These are phyloP conservation scores for Xylaria hypoxylon DNA, from an alignment of 2,329 filamentous ascomycete species.

Conservation along the genomic window DNA sequence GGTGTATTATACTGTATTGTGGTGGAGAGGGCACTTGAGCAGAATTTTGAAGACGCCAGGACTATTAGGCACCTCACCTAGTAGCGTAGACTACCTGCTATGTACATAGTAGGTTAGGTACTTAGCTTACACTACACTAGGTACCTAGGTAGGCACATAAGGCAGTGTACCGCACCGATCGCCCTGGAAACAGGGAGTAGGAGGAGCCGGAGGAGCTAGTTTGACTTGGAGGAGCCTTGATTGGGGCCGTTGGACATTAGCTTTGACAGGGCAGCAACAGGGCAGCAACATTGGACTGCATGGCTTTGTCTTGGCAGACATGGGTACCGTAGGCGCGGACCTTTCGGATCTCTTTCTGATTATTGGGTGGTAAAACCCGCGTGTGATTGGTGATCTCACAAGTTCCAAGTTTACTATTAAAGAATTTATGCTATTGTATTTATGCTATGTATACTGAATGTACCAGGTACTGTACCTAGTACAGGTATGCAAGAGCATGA, in stretches of 20 bases:
- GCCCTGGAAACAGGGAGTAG: slow-evolving; percentile 26
- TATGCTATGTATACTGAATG: too few species aligned
- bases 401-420: too few species aligned
- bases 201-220: slow-evolving; percentile 26
- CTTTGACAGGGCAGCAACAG: slow-evolving; percentile 16
- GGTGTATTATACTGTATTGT: neutral
- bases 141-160: neutral
- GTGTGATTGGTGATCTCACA: slow-evolving; percentile 16
- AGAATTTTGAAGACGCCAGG: slow-evolving; percentile 18
- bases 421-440: too few species aligned
- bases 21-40: neutral
- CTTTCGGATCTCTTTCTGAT: slow-evolving; percentile 22
- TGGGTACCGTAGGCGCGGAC: slow-evolving; percentile 24
- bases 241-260: slow-evolving; percentile 35
- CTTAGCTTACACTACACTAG: too few species aligned
- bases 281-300: slow-evolving; percentile 21
- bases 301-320: slow-evolving; percentile 31
- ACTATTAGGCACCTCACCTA: too few species aligned
- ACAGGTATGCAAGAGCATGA: too few species aligned
- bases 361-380: slow-evolving; percentile 3
- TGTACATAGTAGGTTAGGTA: too few species aligned
- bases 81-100: neutral
- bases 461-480: too few species aligned
- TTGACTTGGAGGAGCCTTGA: slow-evolving; percentile 16
- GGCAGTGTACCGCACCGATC: slow-evolving; percentile 9